These are phyloP conservation scores for Ophioceras dolichostomum DNA, from an alignment of 2,329 filamentous ascomycete genomes.

Conservation along the genomic window DNA sequence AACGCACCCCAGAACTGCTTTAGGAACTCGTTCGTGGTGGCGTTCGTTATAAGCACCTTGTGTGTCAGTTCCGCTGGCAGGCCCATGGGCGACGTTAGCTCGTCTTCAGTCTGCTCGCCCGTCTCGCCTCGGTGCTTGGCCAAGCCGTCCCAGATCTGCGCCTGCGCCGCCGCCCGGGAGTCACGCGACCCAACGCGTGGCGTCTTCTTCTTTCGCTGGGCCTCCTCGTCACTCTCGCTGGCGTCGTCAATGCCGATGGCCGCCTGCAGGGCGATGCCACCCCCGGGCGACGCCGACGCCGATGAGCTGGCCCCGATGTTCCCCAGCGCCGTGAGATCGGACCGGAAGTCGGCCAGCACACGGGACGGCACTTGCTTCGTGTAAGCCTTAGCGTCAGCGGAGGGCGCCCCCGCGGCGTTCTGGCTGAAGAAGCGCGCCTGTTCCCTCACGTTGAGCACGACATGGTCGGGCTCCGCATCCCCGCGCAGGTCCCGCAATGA, in stretches of 20 bases:
- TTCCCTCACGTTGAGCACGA: slow-evolving; percentile 79
- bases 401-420: slow-evolving; percentile 30
- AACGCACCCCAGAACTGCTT: slow-evolving; percentile 95
- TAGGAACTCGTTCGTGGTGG: slow-evolving; percentile 90
- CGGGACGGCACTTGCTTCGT: slow-evolving; percentile 57
- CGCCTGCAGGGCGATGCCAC: slow-evolving; percentile 48
- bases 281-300: too few relatives aligned
- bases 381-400: slow-evolving; percentile 39
- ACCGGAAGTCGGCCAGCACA: slow-evolving; percentile 52
- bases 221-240: slow-evolving; percentile 51
- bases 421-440: slow-evolving; percentile 72
- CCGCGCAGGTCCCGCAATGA: slow-evolving; percentile 69
- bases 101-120: slow-evolving; percentile 34
- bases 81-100: slow-evolving; percentile 40
- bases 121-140: slow-evolving; percentile 47
- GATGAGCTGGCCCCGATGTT: slow-evolving; percentile 31
- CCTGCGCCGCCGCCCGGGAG: slow-evolving; percentile 51
- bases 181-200: slow-evolving; percentile 54
- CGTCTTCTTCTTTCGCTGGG: slow-evolving; percentile 8
- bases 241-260: slow-evolving; percentile 60
- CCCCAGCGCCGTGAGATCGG: slow-evolving; percentile 44
- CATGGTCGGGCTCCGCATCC: slow-evolving; percentile 60
- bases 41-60: slow-evolving; percentile 60
- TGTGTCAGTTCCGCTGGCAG: slow-evolving; percentile 43
- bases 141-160: slow-evolving; percentile 54